A percentile compares a stretch with the other conserved stretches of the same genome.
Conservation (phyloP, 2,329 filamentous ascomycete species). For the Ceratocystis alfenasii region DNA sequence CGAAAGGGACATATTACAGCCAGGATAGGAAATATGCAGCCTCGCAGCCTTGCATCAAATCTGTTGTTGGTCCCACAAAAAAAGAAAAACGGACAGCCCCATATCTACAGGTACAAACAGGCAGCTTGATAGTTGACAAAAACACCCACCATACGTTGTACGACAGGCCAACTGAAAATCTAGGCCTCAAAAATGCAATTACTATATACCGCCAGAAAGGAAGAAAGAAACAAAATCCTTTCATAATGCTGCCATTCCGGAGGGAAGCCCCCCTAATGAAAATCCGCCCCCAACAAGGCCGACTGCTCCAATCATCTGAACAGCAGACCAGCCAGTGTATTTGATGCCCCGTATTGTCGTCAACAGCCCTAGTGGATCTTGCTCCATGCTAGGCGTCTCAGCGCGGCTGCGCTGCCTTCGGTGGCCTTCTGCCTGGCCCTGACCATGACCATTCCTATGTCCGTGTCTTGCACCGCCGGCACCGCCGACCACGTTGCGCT, state of each 20-base stretch:
- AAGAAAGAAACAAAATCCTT: background rate
- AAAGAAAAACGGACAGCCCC: background rate
- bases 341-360: slow-evolving; percentile 14
- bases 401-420: slow-evolving; percentile 5
- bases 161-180: no score
- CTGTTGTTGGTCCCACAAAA: background rate
- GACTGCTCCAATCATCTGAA: slow-evolving; percentile 19
- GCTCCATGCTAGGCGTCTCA: slow-evolving; percentile 13
- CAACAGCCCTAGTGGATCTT: slow-evolving; percentile 20
- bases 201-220: background rate
- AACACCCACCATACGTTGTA: no score
- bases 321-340: slow-evolving; percentile 20
- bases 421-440: background rate
- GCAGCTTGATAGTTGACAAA: no score
- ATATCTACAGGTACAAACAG: no score
- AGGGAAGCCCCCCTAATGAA: slow-evolving; percentile 13
- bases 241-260: background rate
- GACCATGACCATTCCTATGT: background rate
- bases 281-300: slow-evolving; percentile 19
- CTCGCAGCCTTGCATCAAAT: background rate
- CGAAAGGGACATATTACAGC: background rate
- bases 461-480: background rate
- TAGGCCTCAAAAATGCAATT: background rate
- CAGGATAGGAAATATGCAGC: slow-evolving; percentile 4
- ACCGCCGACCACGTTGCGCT: slow-evolving; percentile 28